Evolutionary conservation across 192 early-diverging fungal species (phyloP).

Genomic region (Entomortierella parvispora): DNA sequence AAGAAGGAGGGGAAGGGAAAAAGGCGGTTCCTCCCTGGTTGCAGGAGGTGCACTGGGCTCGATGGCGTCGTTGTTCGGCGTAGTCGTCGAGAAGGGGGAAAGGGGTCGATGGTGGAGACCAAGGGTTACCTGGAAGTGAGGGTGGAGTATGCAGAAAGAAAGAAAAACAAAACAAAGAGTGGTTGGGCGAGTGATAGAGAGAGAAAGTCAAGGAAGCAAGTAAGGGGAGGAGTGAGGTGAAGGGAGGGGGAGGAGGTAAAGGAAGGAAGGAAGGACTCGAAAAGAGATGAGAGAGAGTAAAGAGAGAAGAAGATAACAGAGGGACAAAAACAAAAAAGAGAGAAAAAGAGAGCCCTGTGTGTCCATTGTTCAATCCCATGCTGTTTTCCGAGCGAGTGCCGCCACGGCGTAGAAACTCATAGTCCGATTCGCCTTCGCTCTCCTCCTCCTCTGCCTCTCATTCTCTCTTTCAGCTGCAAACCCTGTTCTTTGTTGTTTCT

Average conservation of each 20-base stretch:
- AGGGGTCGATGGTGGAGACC: too few relatives aligned
- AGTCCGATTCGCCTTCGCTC: too few relatives aligned
- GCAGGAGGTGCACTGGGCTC: too few relatives aligned
- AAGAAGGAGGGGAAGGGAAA: too few relatives aligned
- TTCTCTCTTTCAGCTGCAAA: too few relatives aligned
- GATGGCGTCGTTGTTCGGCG: too few relatives aligned
- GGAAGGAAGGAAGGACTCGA: not conserved
- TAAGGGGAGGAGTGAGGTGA: not conserved
- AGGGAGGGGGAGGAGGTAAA: not conserved
- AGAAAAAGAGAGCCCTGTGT: not conserved
- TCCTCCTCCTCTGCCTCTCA: too few relatives aligned
- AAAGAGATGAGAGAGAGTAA: not conserved
- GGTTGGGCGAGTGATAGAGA: not conserved
- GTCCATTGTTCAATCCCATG: not conserved
- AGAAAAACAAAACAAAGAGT: not conserved
- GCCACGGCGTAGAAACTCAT: too few relatives aligned
- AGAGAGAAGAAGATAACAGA: not conserved
- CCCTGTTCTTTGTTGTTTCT: too few relatives aligned
- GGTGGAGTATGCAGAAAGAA: not conserved
- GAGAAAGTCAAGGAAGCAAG: not conserved
- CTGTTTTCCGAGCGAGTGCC: too few relatives aligned
- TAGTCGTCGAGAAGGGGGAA: too few relatives aligned
- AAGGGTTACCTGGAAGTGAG: not conserved
- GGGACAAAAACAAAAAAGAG: conserved; percentile 1
- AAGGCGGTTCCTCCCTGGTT: too few relatives aligned